A percentile compares a stretch with the other conserved stretches of the same genome.
phyloP scores from a whole-genome alignment of 495 filamentous ascomycete genomes.

The Hypoxylon rickii region DNA sequence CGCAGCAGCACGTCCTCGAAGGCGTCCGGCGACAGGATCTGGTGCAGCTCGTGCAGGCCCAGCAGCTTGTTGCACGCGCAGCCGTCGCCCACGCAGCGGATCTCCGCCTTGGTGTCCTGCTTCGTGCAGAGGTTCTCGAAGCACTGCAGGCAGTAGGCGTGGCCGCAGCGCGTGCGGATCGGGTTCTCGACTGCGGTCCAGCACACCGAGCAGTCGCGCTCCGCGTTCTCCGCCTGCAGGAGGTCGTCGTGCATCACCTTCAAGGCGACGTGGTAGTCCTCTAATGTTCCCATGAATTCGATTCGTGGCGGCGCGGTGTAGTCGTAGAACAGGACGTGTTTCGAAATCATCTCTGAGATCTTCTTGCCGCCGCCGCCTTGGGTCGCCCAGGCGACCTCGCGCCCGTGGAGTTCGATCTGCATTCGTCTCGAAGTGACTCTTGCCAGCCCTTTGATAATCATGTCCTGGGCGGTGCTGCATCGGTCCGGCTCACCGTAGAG shows the following conservation, averaged over 20 bases:
- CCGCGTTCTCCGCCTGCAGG: neutral
- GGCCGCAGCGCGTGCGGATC: constrained; percentile 44
- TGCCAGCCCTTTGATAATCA: too few relatives aligned
- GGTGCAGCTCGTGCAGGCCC: constrained; percentile 41
- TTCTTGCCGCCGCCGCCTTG: constrained; percentile 49
- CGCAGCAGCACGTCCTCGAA: constrained; percentile 47
- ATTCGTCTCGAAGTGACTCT: too few relatives aligned
- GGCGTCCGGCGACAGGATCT: constrained; percentile 37
- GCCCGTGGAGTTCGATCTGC: too few relatives aligned
- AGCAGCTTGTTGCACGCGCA: constrained; percentile 37
- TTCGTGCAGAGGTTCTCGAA: constrained; percentile 45
- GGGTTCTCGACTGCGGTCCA: constrained; percentile 46
- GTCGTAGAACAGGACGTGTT: constrained; percentile 38
- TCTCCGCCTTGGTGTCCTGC: constrained; percentile 5
- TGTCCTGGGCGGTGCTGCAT: too few relatives aligned
- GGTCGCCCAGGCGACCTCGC: too few relatives aligned
- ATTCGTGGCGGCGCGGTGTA: constrained; percentile 38
- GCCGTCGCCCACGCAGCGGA: constrained; percentile 39
- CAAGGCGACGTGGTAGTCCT: constrained; percentile 32
- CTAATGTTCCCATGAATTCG: constrained; percentile 33
- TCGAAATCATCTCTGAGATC: constrained; percentile 38
- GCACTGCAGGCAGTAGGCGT: constrained; percentile 54
- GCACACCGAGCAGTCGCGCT: constrained; percentile 46
- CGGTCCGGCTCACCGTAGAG: constrained; percentile 36
- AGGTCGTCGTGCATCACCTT: neutral